Percentiles rank a stretch among this genome's conserved stretches.
Evolutionary conservation across 495 filamentous ascomycete genomes (phyloP).

Genomic region (Aspergillus homomorphus): DNA sequence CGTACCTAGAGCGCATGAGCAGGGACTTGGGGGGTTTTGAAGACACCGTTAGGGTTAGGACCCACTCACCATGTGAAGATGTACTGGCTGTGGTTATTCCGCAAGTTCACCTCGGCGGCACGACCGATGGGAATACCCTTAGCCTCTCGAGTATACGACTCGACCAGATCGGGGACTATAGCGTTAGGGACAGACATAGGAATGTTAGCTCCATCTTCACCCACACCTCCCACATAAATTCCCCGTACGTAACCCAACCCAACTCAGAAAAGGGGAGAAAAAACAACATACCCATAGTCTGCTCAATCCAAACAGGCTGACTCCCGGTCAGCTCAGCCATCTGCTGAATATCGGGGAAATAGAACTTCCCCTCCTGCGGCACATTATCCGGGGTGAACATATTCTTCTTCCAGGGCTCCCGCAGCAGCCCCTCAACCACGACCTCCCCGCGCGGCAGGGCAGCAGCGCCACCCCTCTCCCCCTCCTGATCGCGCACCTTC

Average conservation of each 20-base stretch:
- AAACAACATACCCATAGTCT: slow-evolving; percentile 74
- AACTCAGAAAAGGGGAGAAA: not conserved
- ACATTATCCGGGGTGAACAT: slow-evolving; percentile 91
- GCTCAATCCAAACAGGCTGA: slow-evolving; percentile 91
- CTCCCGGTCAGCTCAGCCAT: slow-evolving; percentile 86
- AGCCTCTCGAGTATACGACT: slow-evolving; percentile 63
- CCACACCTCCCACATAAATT: not conserved
- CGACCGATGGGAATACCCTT: slow-evolving; percentile 93
- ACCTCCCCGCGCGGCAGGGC: slow-evolving; percentile 63
- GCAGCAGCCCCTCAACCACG: slow-evolving; percentile 74
- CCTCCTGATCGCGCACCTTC: slow-evolving; percentile 48
- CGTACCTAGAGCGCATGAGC: slow-evolving; percentile 64
- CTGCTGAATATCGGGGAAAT: slow-evolving; percentile 89
- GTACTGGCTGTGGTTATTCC: slow-evolving; percentile 96
- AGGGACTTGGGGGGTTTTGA: not conserved
- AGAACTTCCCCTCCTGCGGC: slow-evolving; percentile 79
- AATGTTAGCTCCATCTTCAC: slow-evolving; percentile 1
- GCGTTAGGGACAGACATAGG: slow-evolving; percentile 15
- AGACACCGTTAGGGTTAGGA: not conserved
- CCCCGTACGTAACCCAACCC: too few relatives aligned
- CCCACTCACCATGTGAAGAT: slow-evolving; percentile 92
- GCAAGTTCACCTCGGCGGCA: slow-evolving; percentile 83
- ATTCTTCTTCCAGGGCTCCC: slow-evolving; percentile 94
- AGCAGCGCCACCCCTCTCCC: too few relatives aligned
- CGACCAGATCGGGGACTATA: slow-evolving; percentile 72